These are phyloP conservation scores for Penicillium occitanis DNA, from an alignment of 2,329 filamentous ascomycete genomes.

Conservation along the genomic window DNA sequence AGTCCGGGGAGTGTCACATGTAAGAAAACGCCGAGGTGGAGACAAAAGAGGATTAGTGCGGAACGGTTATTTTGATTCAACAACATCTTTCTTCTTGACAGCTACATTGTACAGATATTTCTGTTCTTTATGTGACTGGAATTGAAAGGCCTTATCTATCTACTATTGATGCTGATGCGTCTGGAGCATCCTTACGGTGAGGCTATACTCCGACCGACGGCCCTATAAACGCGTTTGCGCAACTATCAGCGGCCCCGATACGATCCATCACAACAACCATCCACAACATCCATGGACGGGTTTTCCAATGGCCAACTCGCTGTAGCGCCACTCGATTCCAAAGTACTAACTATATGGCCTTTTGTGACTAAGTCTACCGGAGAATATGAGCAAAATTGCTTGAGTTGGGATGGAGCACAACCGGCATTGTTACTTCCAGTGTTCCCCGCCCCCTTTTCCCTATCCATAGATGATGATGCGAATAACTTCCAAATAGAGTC, in stretches of 20 bases:
- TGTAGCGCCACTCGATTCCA: neutral
- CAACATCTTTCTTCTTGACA: neutral
- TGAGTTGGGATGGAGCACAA: neutral
- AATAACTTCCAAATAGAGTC: neutral
- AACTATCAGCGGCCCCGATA: neutral
- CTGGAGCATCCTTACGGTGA: neutral
- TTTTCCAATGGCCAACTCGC: neutral
- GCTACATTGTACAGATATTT: neutral
- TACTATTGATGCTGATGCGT: neutral
- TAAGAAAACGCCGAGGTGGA: neutral
- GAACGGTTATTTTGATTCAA: neutral
- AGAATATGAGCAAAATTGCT: neutral
- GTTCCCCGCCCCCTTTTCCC: constrained; percentile 4
- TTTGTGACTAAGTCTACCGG: neutral
- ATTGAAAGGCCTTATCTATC: no score
- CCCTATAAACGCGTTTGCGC: neutral
- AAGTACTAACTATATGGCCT: neutral
- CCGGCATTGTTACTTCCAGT: neutral
- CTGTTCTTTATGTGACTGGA: neutral
- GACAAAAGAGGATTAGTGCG: neutral
- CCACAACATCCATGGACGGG: neutral
- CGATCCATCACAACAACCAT: neutral
- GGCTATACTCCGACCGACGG: neutral
- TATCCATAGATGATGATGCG: neutral
- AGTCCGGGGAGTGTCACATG: neutral